Base-by-base conservation (phyloP, 371 early-diverging fungal species). In the Haplosporangium sp. region DNA sequence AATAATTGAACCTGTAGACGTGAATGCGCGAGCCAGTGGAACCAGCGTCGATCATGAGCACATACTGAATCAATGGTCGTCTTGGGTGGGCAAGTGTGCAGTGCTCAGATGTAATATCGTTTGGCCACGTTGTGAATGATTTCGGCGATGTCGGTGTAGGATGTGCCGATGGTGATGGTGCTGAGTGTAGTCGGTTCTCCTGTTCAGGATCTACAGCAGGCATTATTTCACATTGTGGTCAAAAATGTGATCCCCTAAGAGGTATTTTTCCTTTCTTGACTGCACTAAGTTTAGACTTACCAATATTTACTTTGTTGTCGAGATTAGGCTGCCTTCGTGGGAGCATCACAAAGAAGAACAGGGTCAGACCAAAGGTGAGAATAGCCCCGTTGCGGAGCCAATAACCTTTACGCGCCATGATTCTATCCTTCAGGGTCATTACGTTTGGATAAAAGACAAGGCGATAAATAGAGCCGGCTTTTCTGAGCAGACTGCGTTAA, bases 11-110 rank as follows among this genome's bases (percentile, higher is more conserved):
- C 56, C 89, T 86, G 87, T 98, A 98, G 52, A 96, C 95, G 74
- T 98, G 99, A 58, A 98, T 94, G 20, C 99, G 92, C 2, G 96
- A 96, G 18, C 99, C 99, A n/a, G 97, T 95, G 5, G 96, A 96
- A 8, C 99, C 99, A 40, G 99, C 99, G 74, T 98, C 99, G 55
- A 98, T 82, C 92, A 98, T 95, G 43, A 91, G 71, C 7, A 87
- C 89, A 79, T 90, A 89, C 69, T 90, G 85, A 47, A 88, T 81
- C 29, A 87, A 62, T 14, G 89, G 90, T 61, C 84, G 82, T 56
- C 89, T 90, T 69, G 86, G 85, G 66, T 86, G 69, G 16, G 90
- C 81, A 5, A 83, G 59, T n/a, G 86, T 83, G 80, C 94, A 94
- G 72, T 91, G 92, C 16, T 74, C 82, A 10, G 94, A 92, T 20